Percentiles rank a stretch among this genome's conserved stretches.
phyloP scores from a whole-genome alignment of 768 basidiomycete species.

The Amanita pseudoporphyria region DNA sequence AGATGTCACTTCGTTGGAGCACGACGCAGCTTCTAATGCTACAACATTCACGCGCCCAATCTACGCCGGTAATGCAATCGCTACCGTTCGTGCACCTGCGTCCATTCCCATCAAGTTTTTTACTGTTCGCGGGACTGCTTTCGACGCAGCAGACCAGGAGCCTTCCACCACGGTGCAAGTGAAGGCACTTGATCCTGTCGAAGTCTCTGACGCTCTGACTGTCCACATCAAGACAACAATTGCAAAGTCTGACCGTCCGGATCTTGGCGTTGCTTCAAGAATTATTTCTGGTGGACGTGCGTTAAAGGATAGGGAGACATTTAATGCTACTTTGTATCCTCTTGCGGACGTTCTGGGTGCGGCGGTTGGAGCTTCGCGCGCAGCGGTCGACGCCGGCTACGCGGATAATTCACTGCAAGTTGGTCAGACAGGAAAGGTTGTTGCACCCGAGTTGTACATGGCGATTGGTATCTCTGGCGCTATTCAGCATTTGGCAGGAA shows the following conservation, averaged over 20 bases:
- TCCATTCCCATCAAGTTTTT: conserved; percentile 84
- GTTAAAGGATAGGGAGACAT: conserved; percentile 91
- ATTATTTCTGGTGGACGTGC: conserved; percentile 95
- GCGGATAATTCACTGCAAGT: conserved; percentile 97
- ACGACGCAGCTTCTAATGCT: conserved; percentile 57
- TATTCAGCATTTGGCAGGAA: conserved; percentile 97
- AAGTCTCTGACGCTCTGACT: conserved; percentile 46
- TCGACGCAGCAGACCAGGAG: conserved; percentile 56
- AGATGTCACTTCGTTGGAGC: conserved; percentile 77
- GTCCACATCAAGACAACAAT: conserved; percentile 66
- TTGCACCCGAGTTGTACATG: conserved; percentile 93
- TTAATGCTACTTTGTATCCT: conserved; percentile 76
- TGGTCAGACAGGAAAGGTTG: conserved; percentile 99
- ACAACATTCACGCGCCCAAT: conserved; percentile 91
- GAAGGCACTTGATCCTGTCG: conserved; percentile 53
- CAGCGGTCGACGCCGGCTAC: conserved; percentile 97
- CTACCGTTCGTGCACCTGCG: conserved; percentile 77
- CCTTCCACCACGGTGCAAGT: conserved; percentile 42
- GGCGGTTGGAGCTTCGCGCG: conserved; percentile 95
- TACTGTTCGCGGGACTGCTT: conserved; percentile 89
- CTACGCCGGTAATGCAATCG: conserved; percentile 96
- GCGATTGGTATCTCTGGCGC: conserved; percentile 97
- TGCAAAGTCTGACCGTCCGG: conserved; percentile 87
- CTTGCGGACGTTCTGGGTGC: conserved; percentile 91
- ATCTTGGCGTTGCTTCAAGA: conserved; percentile 76